Base-by-base conservation (phyloP, 768 basidiomycete genomes). In the Gloeostereum incarnatum region DNA sequence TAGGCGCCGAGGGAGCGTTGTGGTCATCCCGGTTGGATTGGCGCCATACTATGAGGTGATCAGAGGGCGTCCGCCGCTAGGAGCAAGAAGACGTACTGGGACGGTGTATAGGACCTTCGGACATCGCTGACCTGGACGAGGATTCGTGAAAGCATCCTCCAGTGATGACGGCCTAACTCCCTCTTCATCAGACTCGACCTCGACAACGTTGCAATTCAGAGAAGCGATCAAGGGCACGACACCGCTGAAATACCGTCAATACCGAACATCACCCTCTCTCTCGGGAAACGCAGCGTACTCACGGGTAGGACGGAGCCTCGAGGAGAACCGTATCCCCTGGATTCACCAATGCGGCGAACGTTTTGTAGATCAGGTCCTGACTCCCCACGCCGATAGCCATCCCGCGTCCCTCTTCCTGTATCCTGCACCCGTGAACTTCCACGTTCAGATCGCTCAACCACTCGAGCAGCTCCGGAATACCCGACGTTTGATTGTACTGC, bases 331-430 rank as follows among this genome's bases (percentile, higher is more conserved):
- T 54, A 52, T 96, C 91, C 8, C 85, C 90, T 3, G 73, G 75
- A 50, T 90, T 78, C 10, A 88, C 61, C 29, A 93, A 59, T 4
- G 80, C 73, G 17, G 67, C 53, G 42, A 89, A 71, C 16, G 79
- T 80, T 85, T 93, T 94, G 62, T 70, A 82, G 35, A 97, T 72
- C 46, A 90, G 54, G 63, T 94, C 91, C 59, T 94, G 93, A 31
- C 86, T 86, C 6, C 93, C 93, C 26, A 69, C 68, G 2, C 91
- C 90, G 9, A 94, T 61, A 25, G 73, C 78, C 7, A 92, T 56
- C n/a, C n/a, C n/a, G 25, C 66, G 62, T 91, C 91, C 97, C 5
- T 77, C 79, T 45, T 74, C 76, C 2, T 64, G 68, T 31, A 49
- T 54, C 35, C 65, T 63, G 31, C 87, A 66, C 4, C 72, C 73